Percentiles rank a stretch among this genome's conserved stretches.
phyloP scores from a whole-genome alignment of 176 grass and related monocot species.

The Zea mays region Zm-B73-REFERENCE-NAM-5.0 NC_050102.1:169218501-169219000 shows the following conservation, averaged over 20 bases:
- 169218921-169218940: constrained; percentile 65
- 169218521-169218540: constrained; percentile 14
- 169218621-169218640: constrained; percentile 11
- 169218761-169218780: background rate
- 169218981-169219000: constrained; percentile 8
- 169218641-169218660: background rate
- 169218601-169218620: background rate
- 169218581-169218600: background rate
- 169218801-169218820: background rate
- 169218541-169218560: constrained; percentile 26
- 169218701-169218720: background rate
- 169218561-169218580: background rate
- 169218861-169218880: constrained; percentile 32
- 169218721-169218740: background rate
- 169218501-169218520: constrained; percentile 40
- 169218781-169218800: background rate
- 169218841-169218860: constrained; percentile 23
- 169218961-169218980: background rate
- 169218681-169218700: background rate
- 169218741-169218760: background rate
- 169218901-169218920: constrained; percentile 40
- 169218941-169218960: background rate
- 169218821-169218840: constrained; percentile 38
- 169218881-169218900: constrained; percentile 59
- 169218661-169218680: background rate